These are phyloP conservation scores for Candida labiduridarum DNA, from an alignment of 1,139 yeast species.

Conservation along the genomic window DNA sequence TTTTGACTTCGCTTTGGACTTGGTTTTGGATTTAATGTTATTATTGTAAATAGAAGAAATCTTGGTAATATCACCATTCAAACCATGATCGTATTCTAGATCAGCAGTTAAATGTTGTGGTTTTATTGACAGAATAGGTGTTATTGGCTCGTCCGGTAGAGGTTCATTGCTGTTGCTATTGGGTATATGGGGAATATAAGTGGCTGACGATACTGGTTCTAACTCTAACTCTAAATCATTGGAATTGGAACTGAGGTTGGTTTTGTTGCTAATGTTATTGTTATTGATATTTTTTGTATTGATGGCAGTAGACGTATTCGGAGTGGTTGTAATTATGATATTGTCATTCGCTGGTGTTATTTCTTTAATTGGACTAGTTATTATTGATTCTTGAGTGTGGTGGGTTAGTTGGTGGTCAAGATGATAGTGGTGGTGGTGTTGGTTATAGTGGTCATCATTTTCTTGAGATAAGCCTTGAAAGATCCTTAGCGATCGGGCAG, in stretches of 20 bases:
- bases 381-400: conserved; percentile 5
- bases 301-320: no score
- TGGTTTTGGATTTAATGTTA: not conserved
- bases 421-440: not conserved
- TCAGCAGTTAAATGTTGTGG: conserved; percentile 41
- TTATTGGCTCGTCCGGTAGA: conserved; percentile 9
- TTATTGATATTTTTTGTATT: not conserved
- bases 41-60: conserved; percentile 16
- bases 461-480: conserved; percentile 27
- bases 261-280: not conserved
- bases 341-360: conserved; percentile 6
- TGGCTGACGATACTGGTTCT: conserved; percentile 36
- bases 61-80: conserved; percentile 34
- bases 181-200: conserved; percentile 37
- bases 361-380: conserved; percentile 7
- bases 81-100: conserved; percentile 37
- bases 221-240: conserved; percentile 9
- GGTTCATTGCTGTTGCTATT: conserved; percentile 15
- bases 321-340: no score
- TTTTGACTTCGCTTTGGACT: not conserved
- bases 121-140: conserved; percentile 9
- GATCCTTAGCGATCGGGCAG: conserved; percentile 40
- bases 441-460: conserved; percentile 6
- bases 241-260: no score
- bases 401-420: not conserved